These are phyloP conservation scores for Lagenaria siceraria DNA, from an alignment of 306 rosid genomes.

Conservation along the genomic window DNA sequence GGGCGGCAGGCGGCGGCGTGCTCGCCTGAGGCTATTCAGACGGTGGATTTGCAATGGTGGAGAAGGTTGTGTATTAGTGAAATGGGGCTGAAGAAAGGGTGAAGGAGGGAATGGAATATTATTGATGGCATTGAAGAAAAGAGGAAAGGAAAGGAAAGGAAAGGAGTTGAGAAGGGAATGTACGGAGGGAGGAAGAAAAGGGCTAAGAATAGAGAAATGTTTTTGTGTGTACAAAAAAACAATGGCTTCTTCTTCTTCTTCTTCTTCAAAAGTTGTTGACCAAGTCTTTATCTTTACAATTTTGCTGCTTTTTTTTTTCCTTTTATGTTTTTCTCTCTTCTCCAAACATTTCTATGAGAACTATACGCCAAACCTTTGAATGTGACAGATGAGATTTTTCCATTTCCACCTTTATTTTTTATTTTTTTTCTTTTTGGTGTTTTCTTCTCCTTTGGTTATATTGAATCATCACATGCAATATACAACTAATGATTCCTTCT, in stretches of 20 bases:
- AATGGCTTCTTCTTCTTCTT: too few relatives aligned
- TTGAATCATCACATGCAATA: neutral
- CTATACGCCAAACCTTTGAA: neutral
- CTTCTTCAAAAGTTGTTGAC: neutral
- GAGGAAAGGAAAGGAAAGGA: neutral
- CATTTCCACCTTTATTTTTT: too few relatives aligned
- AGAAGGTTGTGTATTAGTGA: neutral
- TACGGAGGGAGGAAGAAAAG: neutral
- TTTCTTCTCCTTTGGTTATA: neutral
- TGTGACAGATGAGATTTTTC: neutral
- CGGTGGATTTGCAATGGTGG: neutral
- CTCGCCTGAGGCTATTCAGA: neutral
- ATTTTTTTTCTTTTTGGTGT: neutral
- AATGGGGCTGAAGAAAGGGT: neutral
- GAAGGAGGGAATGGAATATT: neutral
- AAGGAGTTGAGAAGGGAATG: neutral
- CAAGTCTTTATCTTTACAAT: neutral
- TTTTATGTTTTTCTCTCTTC: too few relatives aligned
- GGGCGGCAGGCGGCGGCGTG: neutral
- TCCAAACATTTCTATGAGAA: neutral
- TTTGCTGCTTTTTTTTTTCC: neutral
- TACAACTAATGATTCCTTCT: neutral
- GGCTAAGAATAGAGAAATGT: neutral
- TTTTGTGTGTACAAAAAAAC: too few relatives aligned
- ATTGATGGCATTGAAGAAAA: slow-evolving; percentile 10